Base-by-base conservation (phyloP, 2,329 filamentous ascomycete species). In the Pestalotiopsis sp. region DNA sequence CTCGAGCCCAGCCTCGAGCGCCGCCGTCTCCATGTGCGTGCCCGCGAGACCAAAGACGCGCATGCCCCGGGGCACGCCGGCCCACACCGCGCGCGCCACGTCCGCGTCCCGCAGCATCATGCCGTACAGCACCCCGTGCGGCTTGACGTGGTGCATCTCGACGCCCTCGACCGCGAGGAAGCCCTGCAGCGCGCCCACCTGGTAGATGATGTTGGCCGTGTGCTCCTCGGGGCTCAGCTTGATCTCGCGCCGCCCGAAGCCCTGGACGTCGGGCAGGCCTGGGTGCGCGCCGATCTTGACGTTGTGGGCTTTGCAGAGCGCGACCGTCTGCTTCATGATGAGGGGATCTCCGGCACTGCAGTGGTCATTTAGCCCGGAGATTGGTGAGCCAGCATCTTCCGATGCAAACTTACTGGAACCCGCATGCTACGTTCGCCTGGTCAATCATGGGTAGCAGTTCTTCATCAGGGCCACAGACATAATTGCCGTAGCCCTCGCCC, bases 401-500 rank as follows among this genome's bases (percentile, higher is more conserved):
- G 20, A 3, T 26, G n/a, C 13, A 9, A 2, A 68, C 71, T 70
- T 64, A 72, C 73, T 88, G 86, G 69, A 88, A 87, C 9, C 85
- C 85, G 71, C 87, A 89, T 13, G 87, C 87, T 10, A 89, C 76
- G 71, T 89, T 89, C 44, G 87, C 88, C 74, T 86, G 82, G 72
- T 89, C 87, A 70, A 89, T 88, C 68, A 88, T 77, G 3, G 87
- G 86, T 52, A 90, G 82, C 11, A 90, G 77, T 66, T 89, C 85
- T 57, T 85, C 82, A 70, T 90, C 88, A 5, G 87, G 86, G 9
- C 86, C 87, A 69, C 79, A 81, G 61, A 73, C 72, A 73, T 78
- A 83, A 66, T 84, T 84, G 48, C 83, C 82, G 65, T 81, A 84
- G 58, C 75, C 83, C 74, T 84, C 82, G 17, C 81, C 83, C 65